Base-by-base conservation (phyloP, 202 grass and related monocot genomes). In the Brachypodium distachyon region DNA sequence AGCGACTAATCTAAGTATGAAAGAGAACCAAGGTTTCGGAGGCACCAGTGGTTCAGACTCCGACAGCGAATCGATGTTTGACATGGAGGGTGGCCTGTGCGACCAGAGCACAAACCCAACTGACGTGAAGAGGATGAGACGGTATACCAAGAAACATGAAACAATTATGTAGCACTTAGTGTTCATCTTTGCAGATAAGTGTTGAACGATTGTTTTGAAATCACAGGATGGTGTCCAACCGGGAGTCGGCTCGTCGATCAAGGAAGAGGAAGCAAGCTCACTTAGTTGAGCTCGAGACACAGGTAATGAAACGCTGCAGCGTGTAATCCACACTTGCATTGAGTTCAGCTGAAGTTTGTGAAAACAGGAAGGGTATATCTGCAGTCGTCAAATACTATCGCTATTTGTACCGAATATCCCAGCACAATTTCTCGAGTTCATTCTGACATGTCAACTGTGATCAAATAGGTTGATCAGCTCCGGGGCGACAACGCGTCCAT, bases 201-300 rank as follows among this genome's bases (percentile, higher is more conserved):
- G 13, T 54, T 61, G 44, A 51, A 17, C 10, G 50, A 2, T 42
- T 37, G 57, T 1, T 64, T 72, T 52, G 31, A 44, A 82, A 67
- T 73, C 11, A 3, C 70, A 99, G 96, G 78, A 99, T 90, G 91
- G 96, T 92, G 23, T 95, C 96, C 22, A 99, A 99, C 39, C 68
- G 96, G 14, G 96, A 99, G 55, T 99, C 96, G 5, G 96, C 96
- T 40, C 81, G 89, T 56, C 86, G 96, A 64, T 95, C 91, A 1
- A 92, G 91, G 56, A 99, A 93, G 85, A 94, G 96, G 82, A 99
- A 99, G 75, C 92, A 99, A 83, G 96, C 96, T 26, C 92, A 99
- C 83, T 66, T 99, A 32, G 67, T 48, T 53, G 89, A 93, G 38
- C 92, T 99, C 14, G 96, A 95, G 86, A 74, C 73, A 63, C 92